These are phyloP conservation scores for Pestalotiopsis sp. DNA, from an alignment of 2,329 filamentous ascomycete genomes.

Conservation along the genomic window DNA sequence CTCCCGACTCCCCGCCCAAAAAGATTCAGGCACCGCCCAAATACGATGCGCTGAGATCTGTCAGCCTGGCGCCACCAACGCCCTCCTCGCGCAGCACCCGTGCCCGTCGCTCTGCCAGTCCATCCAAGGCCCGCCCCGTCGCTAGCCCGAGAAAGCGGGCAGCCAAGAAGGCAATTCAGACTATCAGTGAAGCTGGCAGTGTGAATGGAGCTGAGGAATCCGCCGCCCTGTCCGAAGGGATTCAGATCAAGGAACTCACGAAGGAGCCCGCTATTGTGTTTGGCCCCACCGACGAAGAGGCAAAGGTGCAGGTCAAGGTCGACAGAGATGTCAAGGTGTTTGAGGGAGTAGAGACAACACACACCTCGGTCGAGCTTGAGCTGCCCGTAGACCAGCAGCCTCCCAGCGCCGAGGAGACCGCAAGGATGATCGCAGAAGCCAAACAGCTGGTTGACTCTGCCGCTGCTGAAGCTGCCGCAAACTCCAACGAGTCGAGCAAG, in stretches of 20 bases:
- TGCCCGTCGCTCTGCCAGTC: constrained; percentile 60
- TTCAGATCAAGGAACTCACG: constrained; percentile 50
- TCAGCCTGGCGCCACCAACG: constrained; percentile 51
- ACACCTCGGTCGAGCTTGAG: constrained; percentile 75
- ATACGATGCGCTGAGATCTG: constrained; percentile 60
- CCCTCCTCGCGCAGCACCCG: constrained; percentile 47
- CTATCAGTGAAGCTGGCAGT: constrained; percentile 38
- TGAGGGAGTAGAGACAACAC: constrained; percentile 66
- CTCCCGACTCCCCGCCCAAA: constrained; percentile 70
- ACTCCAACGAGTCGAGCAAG: constrained; percentile 46
- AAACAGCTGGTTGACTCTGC: constrained; percentile 81
- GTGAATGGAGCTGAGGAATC: constrained; percentile 41
- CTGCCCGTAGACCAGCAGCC: constrained; percentile 68
- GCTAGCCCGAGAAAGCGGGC: constrained; percentile 60
- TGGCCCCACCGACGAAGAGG: constrained; percentile 57
- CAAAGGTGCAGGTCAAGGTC: constrained; percentile 70
- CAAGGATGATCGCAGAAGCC: constrained; percentile 83
- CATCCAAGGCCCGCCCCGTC: constrained; percentile 53
- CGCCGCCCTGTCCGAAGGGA: constrained; percentile 36
- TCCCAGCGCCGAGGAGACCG: constrained; percentile 75
- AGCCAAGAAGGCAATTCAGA: constrained; percentile 43
- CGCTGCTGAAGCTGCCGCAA: constrained; percentile 40
- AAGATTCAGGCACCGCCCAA: constrained; percentile 81
- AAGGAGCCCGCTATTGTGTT: constrained; percentile 51
- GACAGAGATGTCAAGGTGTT: constrained; percentile 56